phyloP scores from a whole-genome alignment of 495 filamentous ascomycete species.

The Lasiosphaeriaceae sp. region DNA sequence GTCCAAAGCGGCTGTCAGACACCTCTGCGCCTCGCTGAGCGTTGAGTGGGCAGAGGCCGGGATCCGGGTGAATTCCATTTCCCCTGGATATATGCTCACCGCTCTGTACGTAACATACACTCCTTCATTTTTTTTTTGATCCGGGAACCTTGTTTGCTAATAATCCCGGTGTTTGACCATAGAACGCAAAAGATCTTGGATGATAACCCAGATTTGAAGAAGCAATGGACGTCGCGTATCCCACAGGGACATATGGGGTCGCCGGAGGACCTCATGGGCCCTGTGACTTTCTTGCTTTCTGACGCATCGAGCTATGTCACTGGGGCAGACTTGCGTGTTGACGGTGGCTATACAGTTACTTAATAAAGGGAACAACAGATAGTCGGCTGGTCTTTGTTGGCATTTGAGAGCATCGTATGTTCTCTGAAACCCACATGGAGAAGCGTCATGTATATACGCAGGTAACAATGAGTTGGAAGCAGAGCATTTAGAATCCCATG shows the following conservation, averaged over 20 bases:
- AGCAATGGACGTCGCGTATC: slow-evolving; percentile 86
- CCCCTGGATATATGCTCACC: slow-evolving; percentile 91
- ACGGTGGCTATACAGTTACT: slow-evolving; percentile 87
- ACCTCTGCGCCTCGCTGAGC: slow-evolving; percentile 73
- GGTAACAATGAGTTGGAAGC: too few relatives aligned
- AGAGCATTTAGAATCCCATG: too few relatives aligned
- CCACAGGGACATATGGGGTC: slow-evolving; percentile 89
- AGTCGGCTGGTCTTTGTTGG: too few relatives aligned
- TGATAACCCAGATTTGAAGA: slow-evolving; percentile 81
- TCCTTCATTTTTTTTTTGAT: too few relatives aligned
- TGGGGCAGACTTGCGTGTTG: slow-evolving; percentile 83
- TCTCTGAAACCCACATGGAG: too few relatives aligned
- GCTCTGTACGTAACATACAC: slow-evolving; percentile 61
- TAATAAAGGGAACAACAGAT: slow-evolving; percentile 2
- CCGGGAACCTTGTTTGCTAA: background rate
- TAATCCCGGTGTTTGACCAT: background rate
- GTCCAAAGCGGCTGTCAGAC: slow-evolving; percentile 82
- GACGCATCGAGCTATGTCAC: slow-evolving; percentile 86
- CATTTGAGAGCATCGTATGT: too few relatives aligned
- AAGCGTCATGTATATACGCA: too few relatives aligned
- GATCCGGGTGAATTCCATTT: slow-evolving; percentile 89
- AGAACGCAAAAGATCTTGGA: slow-evolving; percentile 93
- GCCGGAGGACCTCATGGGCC: slow-evolving; percentile 88
- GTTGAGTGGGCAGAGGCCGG: slow-evolving; percentile 85
- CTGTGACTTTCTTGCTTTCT: slow-evolving; percentile 83